Evolutionary conservation across 148 eudicot species (phyloP).

Genomic region (Nyssa sinensis): DNA sequence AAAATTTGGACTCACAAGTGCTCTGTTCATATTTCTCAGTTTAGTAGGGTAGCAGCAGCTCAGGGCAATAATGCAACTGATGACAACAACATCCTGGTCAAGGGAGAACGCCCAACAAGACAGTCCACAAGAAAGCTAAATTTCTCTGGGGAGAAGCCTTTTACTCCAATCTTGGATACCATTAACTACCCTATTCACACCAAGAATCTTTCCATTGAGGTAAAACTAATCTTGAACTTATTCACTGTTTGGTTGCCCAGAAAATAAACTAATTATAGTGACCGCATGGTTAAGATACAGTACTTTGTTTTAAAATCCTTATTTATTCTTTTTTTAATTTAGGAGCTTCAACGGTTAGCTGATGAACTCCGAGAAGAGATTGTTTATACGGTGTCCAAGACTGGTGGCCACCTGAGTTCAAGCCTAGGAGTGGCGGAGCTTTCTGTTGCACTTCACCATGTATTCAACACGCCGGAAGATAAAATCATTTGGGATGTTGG

Average conservation of each 20-base stretch:
- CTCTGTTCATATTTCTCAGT: background rate
- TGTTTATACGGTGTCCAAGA: slow-evolving; percentile 31
- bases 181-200: slow-evolving; percentile 38
- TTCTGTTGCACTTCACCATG: slow-evolving; percentile 38
- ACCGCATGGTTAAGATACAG: background rate
- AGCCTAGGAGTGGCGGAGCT: slow-evolving; percentile 42
- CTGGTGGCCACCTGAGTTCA: slow-evolving; percentile 40
- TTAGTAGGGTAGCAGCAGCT: slow-evolving; percentile 2
- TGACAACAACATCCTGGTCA: background rate
- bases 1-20: background rate
- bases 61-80: slow-evolving; percentile 2
- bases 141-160: slow-evolving; percentile 28
- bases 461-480: slow-evolving; percentile 35
- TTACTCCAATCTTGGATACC: slow-evolving; percentile 38
- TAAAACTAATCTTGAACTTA: background rate
- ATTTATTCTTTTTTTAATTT: background rate
- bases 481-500: slow-evolving; percentile 47
- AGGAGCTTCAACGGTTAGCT: slow-evolving; percentile 33
- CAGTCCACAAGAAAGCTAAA: slow-evolving; percentile 18
- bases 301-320: too few species aligned
- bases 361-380: slow-evolving; percentile 36
- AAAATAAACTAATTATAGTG: background rate
- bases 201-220: slow-evolving; percentile 37
- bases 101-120: background rate
- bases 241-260: background rate